These are phyloP conservation scores for Epichloe gansuensis DNA, from an alignment of 2,329 filamentous ascomycete species.

Conservation along the genomic window DNA sequence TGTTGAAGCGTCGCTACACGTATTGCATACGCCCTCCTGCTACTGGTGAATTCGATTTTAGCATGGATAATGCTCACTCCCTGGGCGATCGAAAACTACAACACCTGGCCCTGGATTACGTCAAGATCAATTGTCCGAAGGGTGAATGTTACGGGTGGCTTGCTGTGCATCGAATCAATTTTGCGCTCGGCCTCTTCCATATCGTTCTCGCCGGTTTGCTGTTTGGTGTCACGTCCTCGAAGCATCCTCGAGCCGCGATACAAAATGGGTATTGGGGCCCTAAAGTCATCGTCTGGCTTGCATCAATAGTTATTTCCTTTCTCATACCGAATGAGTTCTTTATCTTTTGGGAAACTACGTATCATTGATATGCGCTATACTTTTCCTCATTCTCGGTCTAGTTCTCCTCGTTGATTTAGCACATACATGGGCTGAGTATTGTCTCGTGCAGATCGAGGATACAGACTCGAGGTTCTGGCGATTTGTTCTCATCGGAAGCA, in stretches of 20 bases:
- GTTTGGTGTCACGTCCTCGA: slow-evolving; percentile 76
- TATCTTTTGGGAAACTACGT: slow-evolving; percentile 90
- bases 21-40: slow-evolving; percentile 89
- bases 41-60: slow-evolving; percentile 90
- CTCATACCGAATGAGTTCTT: slow-evolving; percentile 94
- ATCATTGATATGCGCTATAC: slow-evolving; percentile 73
- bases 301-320: slow-evolving; percentile 80
- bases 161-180: slow-evolving; percentile 95
- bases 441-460: slow-evolving; percentile 83
- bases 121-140: slow-evolving; percentile 85
- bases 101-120: slow-evolving; percentile 84
- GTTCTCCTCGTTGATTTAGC: slow-evolving; percentile 90
- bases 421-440: slow-evolving; percentile 95
- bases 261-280: slow-evolving; percentile 99
- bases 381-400: slow-evolving; percentile 86
- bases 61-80: slow-evolving; percentile 99
- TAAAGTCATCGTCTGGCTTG: slow-evolving; percentile 83
- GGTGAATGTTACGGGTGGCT: slow-evolving; percentile 92
- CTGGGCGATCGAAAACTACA: slow-evolving; percentile 93
- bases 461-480: slow-evolving; percentile 79
- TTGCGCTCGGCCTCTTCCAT: slow-evolving; percentile 90
- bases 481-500: slow-evolving; percentile 78
- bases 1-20: slow-evolving; percentile 73
- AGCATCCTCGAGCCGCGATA: slow-evolving; percentile 72
- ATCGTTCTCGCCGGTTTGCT: slow-evolving; percentile 73